These are phyloP conservation scores for Azolla pinnata DNA, from an alignment of 75 land plant genomes.

Conservation along the genomic window DNA sequence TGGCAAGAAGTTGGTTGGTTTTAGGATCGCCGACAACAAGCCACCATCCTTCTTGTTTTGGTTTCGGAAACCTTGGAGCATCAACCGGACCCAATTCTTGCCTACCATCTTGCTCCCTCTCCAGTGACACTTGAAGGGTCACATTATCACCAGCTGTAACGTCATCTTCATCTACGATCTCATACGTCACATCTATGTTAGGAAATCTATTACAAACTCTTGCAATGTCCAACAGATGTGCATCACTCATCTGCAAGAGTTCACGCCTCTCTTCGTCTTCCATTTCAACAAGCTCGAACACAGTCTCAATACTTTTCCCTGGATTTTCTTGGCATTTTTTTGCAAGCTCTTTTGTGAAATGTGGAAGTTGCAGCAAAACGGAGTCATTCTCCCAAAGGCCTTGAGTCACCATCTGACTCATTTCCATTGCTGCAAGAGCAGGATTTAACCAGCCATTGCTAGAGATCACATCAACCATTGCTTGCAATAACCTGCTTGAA, in stretches of 20 bases:
- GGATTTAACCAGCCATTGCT: constrained; percentile 81
- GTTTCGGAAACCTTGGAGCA: constrained; percentile 76
- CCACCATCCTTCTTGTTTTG: constrained; percentile 97
- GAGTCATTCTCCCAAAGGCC: constrained; percentile 91
- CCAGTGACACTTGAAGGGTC: constrained; percentile 59
- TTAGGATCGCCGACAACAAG: constrained; percentile 75
- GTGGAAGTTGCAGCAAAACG: constrained; percentile 75
- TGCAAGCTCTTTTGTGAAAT: constrained; percentile 84
- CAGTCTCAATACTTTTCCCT: constrained; percentile 54
- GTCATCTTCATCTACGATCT: constrained; percentile 56
- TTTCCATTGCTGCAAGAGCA: constrained; percentile 77
- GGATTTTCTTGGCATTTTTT: constrained; percentile 74
- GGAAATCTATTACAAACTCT: constrained; percentile 79
- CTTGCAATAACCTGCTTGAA: constrained; percentile 68
- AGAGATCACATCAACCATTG: constrained; percentile 95
- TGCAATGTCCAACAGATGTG: constrained; percentile 72
- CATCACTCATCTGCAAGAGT: constrained; percentile 69
- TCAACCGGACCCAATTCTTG: constrained; percentile 83
- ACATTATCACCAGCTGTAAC: constrained; percentile 58
- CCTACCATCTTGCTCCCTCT: constrained; percentile 70
- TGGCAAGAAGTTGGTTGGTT: constrained; percentile 65
- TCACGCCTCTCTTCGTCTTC: constrained; percentile 87
- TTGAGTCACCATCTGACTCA: constrained; percentile 90
- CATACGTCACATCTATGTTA: constrained; percentile 71
- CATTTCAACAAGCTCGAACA: constrained; percentile 90